A percentile compares a stretch with the other conserved stretches of the same genome.
These are phyloP conservation scores for Cyberlindnera subsufficiens DNA, from an alignment of 805 yeast species.

Conservation along the genomic window DNA sequence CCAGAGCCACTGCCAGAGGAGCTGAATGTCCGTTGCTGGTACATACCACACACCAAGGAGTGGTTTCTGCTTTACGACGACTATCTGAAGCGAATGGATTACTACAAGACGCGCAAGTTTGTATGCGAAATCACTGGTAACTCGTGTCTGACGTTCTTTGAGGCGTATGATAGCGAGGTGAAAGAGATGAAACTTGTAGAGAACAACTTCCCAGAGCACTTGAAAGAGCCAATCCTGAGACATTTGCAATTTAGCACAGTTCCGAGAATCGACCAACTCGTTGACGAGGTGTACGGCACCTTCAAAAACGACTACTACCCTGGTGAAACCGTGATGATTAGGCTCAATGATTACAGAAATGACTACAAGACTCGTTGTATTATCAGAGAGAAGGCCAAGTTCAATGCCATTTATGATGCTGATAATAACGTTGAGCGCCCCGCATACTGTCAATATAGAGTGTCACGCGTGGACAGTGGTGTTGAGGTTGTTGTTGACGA, in stretches of 20 bases:
- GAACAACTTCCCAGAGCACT: slow-evolving; percentile 79
- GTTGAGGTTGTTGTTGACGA: slow-evolving; percentile 69
- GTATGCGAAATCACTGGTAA: slow-evolving; percentile 96
- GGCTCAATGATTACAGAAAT: slow-evolving; percentile 25
- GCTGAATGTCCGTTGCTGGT: slow-evolving; percentile 63
- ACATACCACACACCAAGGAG: slow-evolving; percentile 79
- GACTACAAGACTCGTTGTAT: slow-evolving; percentile 35
- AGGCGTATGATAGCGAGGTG: slow-evolving; percentile 76
- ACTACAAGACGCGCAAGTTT: slow-evolving; percentile 69
- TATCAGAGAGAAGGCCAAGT: slow-evolving; percentile 82
- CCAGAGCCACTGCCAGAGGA: slow-evolving; percentile 55
- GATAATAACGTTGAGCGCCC: slow-evolving; percentile 34
- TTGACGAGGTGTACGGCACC: slow-evolving; percentile 74
- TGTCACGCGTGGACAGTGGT: slow-evolving; percentile 47
- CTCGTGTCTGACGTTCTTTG: slow-evolving; percentile 84
- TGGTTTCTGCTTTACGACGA: slow-evolving; percentile 79
- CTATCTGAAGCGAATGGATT: slow-evolving; percentile 66
- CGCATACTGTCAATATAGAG: slow-evolving; percentile 64
- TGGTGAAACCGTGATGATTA: slow-evolving; percentile 76
- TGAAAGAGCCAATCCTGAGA: slow-evolving; percentile 87
- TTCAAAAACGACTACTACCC: slow-evolving; percentile 86
- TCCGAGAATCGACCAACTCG: slow-evolving; percentile 78
- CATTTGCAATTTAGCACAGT: slow-evolving; percentile 75
- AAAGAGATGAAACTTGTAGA: slow-evolving; percentile 62
- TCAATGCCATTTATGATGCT: slow-evolving; percentile 41